These are phyloP conservation scores for Cryptococcus wingfieldii DNA, from an alignment of 1,284 basidiomycete genomes.

Conservation along the genomic window DNA sequence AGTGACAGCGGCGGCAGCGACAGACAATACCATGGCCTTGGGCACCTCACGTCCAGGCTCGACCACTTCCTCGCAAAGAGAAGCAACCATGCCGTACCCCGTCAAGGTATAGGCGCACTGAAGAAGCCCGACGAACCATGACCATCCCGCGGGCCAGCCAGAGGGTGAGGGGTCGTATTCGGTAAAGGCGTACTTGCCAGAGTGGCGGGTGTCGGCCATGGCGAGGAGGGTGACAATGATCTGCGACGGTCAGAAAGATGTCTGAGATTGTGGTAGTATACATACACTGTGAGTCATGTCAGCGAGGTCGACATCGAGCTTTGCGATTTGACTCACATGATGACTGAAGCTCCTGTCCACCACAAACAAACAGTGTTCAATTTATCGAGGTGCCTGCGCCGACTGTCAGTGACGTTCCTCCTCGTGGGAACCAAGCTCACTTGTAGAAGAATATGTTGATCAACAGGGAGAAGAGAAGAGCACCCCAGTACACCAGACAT, in stretches of 20 bases:
- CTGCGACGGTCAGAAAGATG: conserved; percentile 3
- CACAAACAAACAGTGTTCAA: conserved; percentile 49
- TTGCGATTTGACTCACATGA: conserved; percentile 37
- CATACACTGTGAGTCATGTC: background rate
- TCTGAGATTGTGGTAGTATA: conserved; percentile 1
- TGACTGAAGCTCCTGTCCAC: conserved; percentile 49
- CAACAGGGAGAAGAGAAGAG: conserved; percentile 43
- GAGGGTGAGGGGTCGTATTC: conserved; percentile 47
- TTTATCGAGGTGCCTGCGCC: conserved; percentile 37
- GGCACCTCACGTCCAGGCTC: conserved; percentile 46
- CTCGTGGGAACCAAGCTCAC: conserved; percentile 19
- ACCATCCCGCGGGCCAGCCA: conserved; percentile 45
- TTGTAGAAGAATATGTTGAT: conserved; percentile 48
- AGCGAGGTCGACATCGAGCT: background rate
- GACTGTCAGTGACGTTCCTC: background rate
- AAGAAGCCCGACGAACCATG: conserved; percentile 50
- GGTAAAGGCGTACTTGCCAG: conserved; percentile 46
- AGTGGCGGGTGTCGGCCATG: conserved; percentile 47
- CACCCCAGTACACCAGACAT: conserved; percentile 50
- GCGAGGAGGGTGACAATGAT: conserved; percentile 50
- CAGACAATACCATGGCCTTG: conserved; percentile 48
- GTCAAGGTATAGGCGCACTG: conserved; percentile 47
- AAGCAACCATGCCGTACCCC: conserved; percentile 49
- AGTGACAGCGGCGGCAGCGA: conserved; percentile 50
- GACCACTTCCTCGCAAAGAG: conserved; percentile 50